Evolutionary conservation across 257 asterid species (phyloP).

Genomic region (Rubia yunnanensis): DNA sequence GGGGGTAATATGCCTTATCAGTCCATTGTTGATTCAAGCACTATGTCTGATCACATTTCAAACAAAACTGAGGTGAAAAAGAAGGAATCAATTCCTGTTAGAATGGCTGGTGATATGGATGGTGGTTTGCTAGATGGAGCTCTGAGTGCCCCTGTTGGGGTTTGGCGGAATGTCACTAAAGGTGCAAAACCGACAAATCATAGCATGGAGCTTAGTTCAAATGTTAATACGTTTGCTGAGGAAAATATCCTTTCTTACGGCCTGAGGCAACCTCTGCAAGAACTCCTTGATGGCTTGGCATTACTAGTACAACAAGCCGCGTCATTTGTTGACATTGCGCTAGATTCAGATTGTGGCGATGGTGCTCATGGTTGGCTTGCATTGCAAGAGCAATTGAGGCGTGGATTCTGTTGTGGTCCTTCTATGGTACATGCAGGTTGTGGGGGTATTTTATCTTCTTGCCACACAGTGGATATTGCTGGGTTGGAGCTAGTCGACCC

Average conservation of each 20-base stretch:
- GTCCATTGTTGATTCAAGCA: constrained; percentile 55
- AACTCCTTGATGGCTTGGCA: constrained; percentile 87
- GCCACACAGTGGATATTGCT: constrained; percentile 92
- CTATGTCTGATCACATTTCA: constrained; percentile 47
- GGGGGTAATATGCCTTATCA: constrained; percentile 46
- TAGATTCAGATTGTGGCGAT: constrained; percentile 94
- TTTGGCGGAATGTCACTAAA: constrained; percentile 93
- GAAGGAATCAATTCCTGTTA: constrained; percentile 73
- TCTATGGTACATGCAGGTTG: constrained; percentile 99
- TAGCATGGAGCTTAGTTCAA: constrained; percentile 57
- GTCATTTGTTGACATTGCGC: constrained; percentile 90
- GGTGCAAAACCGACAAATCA: constrained; percentile 47
- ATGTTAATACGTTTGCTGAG: constrained; percentile 77
- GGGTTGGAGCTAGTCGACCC: constrained; percentile 98
- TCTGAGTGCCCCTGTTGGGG: constrained; percentile 84
- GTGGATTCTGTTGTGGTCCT: constrained; percentile 97
- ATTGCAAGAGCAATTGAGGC: constrained; percentile 94
- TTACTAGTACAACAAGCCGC: constrained; percentile 98
- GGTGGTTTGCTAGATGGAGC: constrained; percentile 75
- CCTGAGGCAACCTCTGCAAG: constrained; percentile 89
- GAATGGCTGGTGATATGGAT: constrained; percentile 95
- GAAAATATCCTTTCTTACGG: constrained; percentile 92
- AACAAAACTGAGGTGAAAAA: constrained; percentile 64
- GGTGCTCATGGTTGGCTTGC: constrained; percentile 99
- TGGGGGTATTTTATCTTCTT: constrained; percentile 92